Conservation (phyloP, 2,329 filamentous ascomycete species). For the Diaporthe citri region DNA sequence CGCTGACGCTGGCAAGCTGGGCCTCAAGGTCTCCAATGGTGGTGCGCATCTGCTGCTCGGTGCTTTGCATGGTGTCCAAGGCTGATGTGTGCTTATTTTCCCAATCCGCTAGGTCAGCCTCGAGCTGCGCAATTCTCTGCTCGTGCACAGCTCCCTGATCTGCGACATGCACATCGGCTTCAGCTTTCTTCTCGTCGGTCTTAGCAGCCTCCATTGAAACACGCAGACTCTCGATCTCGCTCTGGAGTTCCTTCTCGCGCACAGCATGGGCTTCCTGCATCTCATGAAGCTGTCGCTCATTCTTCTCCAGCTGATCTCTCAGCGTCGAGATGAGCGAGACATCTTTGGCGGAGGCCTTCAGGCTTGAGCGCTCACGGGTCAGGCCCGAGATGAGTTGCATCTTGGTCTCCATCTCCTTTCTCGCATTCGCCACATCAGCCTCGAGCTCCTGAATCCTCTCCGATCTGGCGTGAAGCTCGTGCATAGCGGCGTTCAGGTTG, state of each 20-base stretch:
- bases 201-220: slow-evolving; percentile 55
- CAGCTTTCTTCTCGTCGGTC: slow-evolving; percentile 42
- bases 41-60: slow-evolving; percentile 78
- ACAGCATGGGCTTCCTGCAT: slow-evolving; percentile 79
- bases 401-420: slow-evolving; percentile 98
- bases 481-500: slow-evolving; percentile 91
- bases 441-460: slow-evolving; percentile 93
- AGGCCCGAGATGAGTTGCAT: slow-evolving; percentile 95
- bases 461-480: slow-evolving; percentile 87
- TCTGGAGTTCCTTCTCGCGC: slow-evolving; percentile 80
- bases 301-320: slow-evolving; percentile 88
- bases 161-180: slow-evolving; percentile 44
- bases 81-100: slow-evolving; percentile 80
- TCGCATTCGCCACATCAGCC: slow-evolving; percentile 82
- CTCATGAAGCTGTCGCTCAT: slow-evolving; percentile 81
- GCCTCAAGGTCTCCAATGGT: slow-evolving; percentile 81
- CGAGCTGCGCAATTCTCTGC: slow-evolving; percentile 73
- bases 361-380: slow-evolving; percentile 90
- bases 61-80: slow-evolving; percentile 77
- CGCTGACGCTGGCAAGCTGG: slow-evolving; percentile 48
- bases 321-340: slow-evolving; percentile 90
- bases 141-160: slow-evolving; percentile 58
- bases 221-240: slow-evolving; percentile 78
- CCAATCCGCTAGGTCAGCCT: slow-evolving; percentile 80
- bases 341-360: slow-evolving; percentile 87